Percentiles rank a stretch among this genome's conserved stretches.
Conservation (phyloP, 345 rosid species). For the Anacardium occidentale region DNA sequence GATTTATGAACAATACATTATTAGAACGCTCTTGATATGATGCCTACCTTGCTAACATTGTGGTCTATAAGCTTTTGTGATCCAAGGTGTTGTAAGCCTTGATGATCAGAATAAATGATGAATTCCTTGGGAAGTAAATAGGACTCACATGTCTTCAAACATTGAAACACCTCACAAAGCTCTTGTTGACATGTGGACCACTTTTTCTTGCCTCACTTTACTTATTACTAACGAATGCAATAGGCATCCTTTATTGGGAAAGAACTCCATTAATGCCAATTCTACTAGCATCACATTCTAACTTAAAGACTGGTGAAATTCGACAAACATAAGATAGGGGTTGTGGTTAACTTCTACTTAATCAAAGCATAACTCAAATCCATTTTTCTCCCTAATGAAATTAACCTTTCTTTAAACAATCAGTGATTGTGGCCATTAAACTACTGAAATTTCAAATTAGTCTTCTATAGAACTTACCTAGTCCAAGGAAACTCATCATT, state of each 20-base stretch:
- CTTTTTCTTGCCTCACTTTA: too few species aligned
- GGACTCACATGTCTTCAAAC: background rate
- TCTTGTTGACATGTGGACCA: constrained; percentile 14
- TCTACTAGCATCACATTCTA: constrained; percentile 1
- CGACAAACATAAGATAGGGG: constrained; percentile 1
- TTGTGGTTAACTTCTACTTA: background rate
- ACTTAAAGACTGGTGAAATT: background rate
- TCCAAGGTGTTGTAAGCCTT: constrained; percentile 4
- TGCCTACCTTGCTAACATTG: background rate
- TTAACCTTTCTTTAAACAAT: background rate
- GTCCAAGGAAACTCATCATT: background rate
- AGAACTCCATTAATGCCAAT: background rate
- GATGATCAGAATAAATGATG: background rate
- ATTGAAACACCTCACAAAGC: constrained; percentile 6
- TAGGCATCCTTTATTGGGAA: too few species aligned
- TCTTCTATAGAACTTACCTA: background rate
- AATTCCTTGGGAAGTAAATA: constrained; percentile 8
- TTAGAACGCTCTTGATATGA: background rate
- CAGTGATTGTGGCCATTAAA: background rate
- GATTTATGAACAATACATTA: constrained; percentile 2
- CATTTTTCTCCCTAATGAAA: background rate
- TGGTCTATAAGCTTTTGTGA: background rate
- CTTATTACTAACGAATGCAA: too few species aligned
- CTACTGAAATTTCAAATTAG: background rate
- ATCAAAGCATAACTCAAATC: background rate